These are phyloP conservation scores for Aspergillus sojae DNA, from an alignment of 2,329 filamentous ascomycete species.

Conservation along the genomic window DNA sequence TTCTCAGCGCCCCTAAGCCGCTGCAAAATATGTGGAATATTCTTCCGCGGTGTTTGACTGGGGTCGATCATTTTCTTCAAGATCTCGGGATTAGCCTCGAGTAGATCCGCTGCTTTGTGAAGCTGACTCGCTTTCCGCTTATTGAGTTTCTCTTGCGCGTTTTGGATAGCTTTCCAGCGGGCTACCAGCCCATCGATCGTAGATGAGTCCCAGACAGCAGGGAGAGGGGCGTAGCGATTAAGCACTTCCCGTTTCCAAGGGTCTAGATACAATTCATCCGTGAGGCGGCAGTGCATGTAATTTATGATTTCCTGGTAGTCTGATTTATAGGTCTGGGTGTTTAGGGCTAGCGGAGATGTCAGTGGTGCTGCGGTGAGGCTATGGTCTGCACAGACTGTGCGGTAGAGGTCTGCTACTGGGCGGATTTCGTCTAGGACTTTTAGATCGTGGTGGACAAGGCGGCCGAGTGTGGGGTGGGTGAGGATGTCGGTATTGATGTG, in stretches of 20 bases:
- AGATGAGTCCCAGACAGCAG: neutral
- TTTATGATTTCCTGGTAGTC: neutral
- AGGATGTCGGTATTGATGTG: constrained; percentile 13
- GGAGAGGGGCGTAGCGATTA: neutral
- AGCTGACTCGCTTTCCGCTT: constrained; percentile 14
- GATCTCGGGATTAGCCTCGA: constrained; percentile 26
- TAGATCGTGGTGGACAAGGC: too few relatives aligned
- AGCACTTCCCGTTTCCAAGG: neutral
- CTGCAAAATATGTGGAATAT: constrained; percentile 17
- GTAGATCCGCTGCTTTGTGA: constrained; percentile 15
- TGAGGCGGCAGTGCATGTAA: neutral
- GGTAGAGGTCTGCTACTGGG: neutral
- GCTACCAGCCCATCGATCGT: neutral
- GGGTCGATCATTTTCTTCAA: constrained; percentile 23
- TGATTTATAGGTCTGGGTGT: neutral
- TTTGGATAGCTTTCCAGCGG: constrained; percentile 7
- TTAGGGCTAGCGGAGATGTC: neutral
- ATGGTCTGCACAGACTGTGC: neutral
- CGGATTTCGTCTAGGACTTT: neutral
- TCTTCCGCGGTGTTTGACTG: constrained; percentile 15
- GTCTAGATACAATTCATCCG: neutral
- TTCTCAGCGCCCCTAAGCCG: constrained; percentile 1
- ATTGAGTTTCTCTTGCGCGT: constrained; percentile 11
- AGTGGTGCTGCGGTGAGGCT: neutral
- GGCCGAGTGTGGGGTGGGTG: constrained; percentile 4